Percentiles rank a stretch among this genome's conserved stretches.
Conservation (phyloP, 768 basidiomycete species). For the Hortiboletus campestris region DNA sequence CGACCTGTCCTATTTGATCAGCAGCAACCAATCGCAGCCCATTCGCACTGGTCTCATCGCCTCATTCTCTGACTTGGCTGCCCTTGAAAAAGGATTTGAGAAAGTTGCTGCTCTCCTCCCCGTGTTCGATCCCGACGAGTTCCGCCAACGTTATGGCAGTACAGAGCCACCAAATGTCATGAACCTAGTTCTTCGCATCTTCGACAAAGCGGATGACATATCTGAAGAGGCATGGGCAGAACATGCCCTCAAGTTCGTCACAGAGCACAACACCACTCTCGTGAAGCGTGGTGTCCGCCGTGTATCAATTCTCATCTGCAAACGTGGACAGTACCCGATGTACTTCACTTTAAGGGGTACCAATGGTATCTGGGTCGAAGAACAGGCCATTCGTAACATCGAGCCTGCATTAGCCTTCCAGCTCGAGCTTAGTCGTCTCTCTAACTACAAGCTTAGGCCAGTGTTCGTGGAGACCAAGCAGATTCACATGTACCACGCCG, state of each 20-base stretch:
- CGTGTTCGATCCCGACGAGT: conserved; percentile 67
- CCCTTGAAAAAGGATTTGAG: conserved; percentile 70
- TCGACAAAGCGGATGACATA: conserved; percentile 76
- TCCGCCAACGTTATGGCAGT: conserved; percentile 69
- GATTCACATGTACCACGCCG: conserved; percentile 95
- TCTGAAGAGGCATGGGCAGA: conserved; percentile 75
- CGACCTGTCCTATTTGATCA: conserved; percentile 92
- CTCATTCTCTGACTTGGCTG: conserved; percentile 75
- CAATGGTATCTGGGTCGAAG: conserved; percentile 81
- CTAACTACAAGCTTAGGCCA: conserved; percentile 96
- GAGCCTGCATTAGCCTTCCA: conserved; percentile 98
- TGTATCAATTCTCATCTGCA: conserved; percentile 88
- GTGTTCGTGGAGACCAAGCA: conserved; percentile 96
- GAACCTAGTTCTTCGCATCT: conserved; percentile 90
- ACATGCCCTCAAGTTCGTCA: conserved; percentile 68
- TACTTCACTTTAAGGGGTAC: conserved; percentile 88
- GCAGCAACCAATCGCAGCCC: conserved; percentile 82
- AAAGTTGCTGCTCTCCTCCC: conserved; percentile 75
- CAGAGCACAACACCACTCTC: conserved; percentile 62
- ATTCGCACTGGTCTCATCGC: conserved; percentile 88
- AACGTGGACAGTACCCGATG: conserved; percentile 86
- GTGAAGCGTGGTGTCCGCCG: conserved; percentile 82
- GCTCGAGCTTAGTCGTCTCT: conserved; percentile 92
- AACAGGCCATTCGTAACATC: conserved; percentile 95
- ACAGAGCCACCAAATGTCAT: conserved; percentile 88